Conservation (phyloP, 805 yeast genomes). For the Candida germanica region DNA sequence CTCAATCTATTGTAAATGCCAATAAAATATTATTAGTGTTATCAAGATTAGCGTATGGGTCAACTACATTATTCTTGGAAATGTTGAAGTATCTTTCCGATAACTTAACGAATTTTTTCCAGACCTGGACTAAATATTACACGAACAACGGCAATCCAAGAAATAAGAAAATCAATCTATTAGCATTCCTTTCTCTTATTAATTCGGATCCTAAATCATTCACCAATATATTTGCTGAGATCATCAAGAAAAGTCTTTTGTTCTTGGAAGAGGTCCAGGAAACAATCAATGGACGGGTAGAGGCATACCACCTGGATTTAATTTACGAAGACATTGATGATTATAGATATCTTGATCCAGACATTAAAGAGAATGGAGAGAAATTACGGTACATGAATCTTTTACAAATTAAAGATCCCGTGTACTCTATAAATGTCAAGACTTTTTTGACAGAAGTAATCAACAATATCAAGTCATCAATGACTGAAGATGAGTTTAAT, state of each 20-base stretch:
- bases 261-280: constrained; percentile 78
- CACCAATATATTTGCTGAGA: constrained; percentile 22
- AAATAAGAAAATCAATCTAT: constrained; percentile 62
- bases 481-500: constrained; percentile 30
- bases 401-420: constrained; percentile 31
- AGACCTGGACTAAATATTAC: constrained; percentile 39
- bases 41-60: constrained; percentile 34
- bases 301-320: constrained; percentile 34
- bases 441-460: constrained; percentile 36
- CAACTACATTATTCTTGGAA: constrained; percentile 32
- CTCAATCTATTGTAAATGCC: constrained; percentile 38
- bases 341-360: constrained; percentile 38
- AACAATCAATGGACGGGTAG: constrained; percentile 29
- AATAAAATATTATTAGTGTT: constrained; percentile 37
- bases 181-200: constrained; percentile 57
- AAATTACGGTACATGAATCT: constrained; percentile 33
- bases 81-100: constrained; percentile 26
- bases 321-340: constrained; percentile 42
- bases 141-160: constrained; percentile 69
- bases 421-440: constrained; percentile 45
- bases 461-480: constrained; percentile 19
- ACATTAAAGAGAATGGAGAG: constrained; percentile 42
- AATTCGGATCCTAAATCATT: constrained; percentile 23
- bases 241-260: constrained; percentile 33
- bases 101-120: constrained; percentile 22